These are phyloP conservation scores for Bipolaris oryzae DNA, from an alignment of 2,329 filamentous ascomycete species.

Conservation along the genomic window DNA sequence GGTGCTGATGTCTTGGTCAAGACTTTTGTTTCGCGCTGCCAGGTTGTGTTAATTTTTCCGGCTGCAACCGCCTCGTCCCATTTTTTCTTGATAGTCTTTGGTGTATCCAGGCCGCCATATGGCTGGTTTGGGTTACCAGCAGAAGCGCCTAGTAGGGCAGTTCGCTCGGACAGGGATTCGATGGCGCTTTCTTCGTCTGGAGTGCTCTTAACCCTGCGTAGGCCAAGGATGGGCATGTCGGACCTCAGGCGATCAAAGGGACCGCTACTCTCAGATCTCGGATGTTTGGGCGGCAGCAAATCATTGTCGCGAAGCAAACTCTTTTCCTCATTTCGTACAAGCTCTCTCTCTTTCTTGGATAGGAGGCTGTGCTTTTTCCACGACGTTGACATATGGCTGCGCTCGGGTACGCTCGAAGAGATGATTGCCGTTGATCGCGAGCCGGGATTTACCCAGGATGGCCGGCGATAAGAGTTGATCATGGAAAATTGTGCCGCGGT, in stretches of 20 bases:
- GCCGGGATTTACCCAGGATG: constrained; percentile 75
- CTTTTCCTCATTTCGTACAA: constrained; percentile 62
- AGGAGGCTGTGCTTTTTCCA: constrained; percentile 51
- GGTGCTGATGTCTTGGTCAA: constrained; percentile 61
- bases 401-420: constrained; percentile 59
- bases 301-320: constrained; percentile 65
- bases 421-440: constrained; percentile 72
- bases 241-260: constrained; percentile 32
- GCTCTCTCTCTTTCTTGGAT: constrained; percentile 60
- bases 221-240: constrained; percentile 37
- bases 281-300: constrained; percentile 61
- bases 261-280: constrained; percentile 45
- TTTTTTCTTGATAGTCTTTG: constrained; percentile 52
- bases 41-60: constrained; percentile 85
- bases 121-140: constrained; percentile 46
- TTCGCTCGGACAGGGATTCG: constrained; percentile 50
- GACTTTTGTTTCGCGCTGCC: constrained; percentile 87
- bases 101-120: constrained; percentile 56
- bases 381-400: constrained; percentile 24
- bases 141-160: constrained; percentile 54
- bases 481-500: constrained; percentile 57
- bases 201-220: constrained; percentile 39
- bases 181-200: constrained; percentile 41
- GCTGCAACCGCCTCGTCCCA: constrained; percentile 76
- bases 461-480: constrained; percentile 73